These are phyloP conservation scores for Apiospora marii DNA, from an alignment of 2,329 filamentous ascomycete genomes.

Conservation along the genomic window DNA sequence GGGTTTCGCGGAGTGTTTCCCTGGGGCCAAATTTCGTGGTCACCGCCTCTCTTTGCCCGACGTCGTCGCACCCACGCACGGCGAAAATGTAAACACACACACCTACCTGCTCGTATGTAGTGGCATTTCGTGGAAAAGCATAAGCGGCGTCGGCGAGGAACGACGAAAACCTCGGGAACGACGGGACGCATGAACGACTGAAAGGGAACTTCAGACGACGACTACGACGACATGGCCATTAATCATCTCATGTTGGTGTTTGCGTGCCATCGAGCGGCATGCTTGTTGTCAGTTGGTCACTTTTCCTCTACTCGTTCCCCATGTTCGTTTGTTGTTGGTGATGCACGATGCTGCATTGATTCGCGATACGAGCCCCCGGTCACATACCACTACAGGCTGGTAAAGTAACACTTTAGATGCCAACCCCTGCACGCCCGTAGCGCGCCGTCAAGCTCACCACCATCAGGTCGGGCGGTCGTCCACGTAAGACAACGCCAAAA, in stretches of 20 bases:
- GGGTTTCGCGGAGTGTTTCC: constrained; percentile 12
- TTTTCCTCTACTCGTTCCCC: not conserved
- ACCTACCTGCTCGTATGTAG: too few species aligned
- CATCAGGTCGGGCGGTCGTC: not conserved
- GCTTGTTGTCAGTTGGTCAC: not conserved
- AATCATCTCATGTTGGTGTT: not conserved
- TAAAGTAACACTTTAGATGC: not conserved
- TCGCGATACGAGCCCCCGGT: not conserved
- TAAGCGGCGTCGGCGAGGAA: not conserved
- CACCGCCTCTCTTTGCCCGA: not conserved
- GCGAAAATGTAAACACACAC: too few species aligned
- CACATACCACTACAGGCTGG: not conserved
- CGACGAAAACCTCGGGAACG: not conserved
- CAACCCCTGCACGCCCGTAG: not conserved
- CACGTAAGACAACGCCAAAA: constrained; percentile 3
- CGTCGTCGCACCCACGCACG: not conserved
- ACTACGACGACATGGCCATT: not conserved
- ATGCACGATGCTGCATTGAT: not conserved
- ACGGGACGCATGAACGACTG: not conserved
- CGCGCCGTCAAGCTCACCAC: not conserved
- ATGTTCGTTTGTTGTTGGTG: not conserved
- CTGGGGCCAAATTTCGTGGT: not conserved
- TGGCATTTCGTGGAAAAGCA: not conserved
- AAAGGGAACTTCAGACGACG: not conserved
- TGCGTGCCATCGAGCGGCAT: not conserved